Conservation (phyloP, 129 eudicot species). For the Lonicera japonica region DNA sequence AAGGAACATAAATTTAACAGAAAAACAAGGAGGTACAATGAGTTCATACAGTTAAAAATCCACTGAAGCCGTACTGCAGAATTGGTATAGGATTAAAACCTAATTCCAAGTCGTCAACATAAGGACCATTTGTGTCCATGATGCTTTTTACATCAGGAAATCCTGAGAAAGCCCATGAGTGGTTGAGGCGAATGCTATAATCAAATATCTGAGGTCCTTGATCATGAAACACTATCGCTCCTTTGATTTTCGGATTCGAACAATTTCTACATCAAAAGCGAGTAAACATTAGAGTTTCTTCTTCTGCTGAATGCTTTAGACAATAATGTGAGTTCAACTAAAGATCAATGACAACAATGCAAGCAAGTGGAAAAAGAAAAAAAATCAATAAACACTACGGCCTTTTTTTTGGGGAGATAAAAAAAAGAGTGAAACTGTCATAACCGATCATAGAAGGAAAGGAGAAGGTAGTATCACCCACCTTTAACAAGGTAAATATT, state of each 20-base stretch:
- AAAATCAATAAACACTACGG: neutral
- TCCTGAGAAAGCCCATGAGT: slow-evolving; percentile 98
- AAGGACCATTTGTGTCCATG: slow-evolving; percentile 94
- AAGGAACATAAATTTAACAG: neutral
- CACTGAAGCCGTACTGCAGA: slow-evolving; percentile 93
- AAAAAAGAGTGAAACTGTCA: neutral
- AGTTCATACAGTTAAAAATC: slow-evolving; percentile 84
- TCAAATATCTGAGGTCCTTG: slow-evolving; percentile 91
- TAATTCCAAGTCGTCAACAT: slow-evolving; percentile 85
- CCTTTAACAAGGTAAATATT: no score
- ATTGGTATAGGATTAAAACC: slow-evolving; percentile 80
- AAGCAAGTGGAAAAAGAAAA: neutral
- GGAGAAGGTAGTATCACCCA: no score
- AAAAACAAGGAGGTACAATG: slow-evolving; percentile 1
- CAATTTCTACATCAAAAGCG: slow-evolving; percentile 54
- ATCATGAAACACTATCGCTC: slow-evolving; percentile 89
- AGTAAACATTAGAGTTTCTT: slow-evolving; percentile 9
- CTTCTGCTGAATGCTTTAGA: neutral
- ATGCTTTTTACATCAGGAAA: slow-evolving; percentile 89
- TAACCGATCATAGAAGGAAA: no score
- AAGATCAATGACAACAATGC: neutral
- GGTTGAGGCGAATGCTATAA: slow-evolving; percentile 97
- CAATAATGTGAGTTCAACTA: neutral
- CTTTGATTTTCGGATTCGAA: slow-evolving; percentile 80
- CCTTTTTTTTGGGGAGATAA: neutral